Conservation (phyloP, 1,139 yeast species). For the Eremothecium coryli region DNA sequence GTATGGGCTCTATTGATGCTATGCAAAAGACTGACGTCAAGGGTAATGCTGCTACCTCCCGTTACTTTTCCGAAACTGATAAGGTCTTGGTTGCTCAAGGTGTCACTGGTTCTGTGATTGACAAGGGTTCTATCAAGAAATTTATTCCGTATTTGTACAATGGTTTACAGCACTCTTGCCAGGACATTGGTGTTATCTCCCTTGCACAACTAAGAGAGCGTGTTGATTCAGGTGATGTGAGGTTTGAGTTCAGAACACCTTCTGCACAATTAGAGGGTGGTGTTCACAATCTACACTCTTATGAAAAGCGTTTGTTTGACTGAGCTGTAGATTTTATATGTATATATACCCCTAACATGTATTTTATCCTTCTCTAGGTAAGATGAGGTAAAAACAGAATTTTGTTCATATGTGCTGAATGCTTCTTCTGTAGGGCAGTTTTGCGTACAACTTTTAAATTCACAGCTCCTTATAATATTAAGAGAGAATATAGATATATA, state of each 20-base stretch:
- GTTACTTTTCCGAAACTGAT: slow-evolving; percentile 95
- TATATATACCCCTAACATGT: no score
- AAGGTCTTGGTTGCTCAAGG: slow-evolving; percentile 98
- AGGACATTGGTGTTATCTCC: slow-evolving; percentile 86
- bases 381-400: no score
- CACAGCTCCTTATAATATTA: no score
- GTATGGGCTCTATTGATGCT: slow-evolving; percentile 99
- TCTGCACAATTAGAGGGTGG: slow-evolving; percentile 99
- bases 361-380: no score
- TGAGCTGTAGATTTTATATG: slow-evolving; percentile 29
- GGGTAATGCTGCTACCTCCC: slow-evolving; percentile 95
- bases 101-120: slow-evolving; percentile 94
- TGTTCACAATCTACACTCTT: slow-evolving; percentile 90
- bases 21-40: slow-evolving; percentile 85
- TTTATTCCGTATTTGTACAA: slow-evolving; percentile 88
- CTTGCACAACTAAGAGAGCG: slow-evolving; percentile 52
- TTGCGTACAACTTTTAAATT: no score
- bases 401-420: neutral
- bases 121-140: slow-evolving; percentile 90
- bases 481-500: no score
- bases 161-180: slow-evolving; percentile 97
- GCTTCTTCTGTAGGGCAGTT: neutral
- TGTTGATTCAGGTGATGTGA: slow-evolving; percentile 60
- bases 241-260: slow-evolving; percentile 97
- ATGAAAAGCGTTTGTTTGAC: slow-evolving; percentile 94